Evolutionary conservation across 352 stramenopile species (phyloP).

Genomic region (Globisporangium abappressorium): DNA sequence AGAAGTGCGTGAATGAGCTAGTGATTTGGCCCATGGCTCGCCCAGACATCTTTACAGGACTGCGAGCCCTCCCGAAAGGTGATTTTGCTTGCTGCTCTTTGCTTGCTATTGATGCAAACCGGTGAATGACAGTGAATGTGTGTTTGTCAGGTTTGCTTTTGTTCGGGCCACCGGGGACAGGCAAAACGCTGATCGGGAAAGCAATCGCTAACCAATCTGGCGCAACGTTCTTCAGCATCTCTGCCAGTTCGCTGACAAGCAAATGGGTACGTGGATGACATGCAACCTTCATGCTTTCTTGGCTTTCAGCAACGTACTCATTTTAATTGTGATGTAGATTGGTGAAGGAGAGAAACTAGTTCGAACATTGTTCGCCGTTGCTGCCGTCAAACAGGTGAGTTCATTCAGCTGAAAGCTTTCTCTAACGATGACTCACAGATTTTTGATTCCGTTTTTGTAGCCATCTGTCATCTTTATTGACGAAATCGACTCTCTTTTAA

Average conservation of each 20-base stretch:
- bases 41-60: conserved; percentile 96
- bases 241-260: conserved; percentile 96
- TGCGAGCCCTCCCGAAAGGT: conserved; percentile 91
- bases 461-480: conserved; percentile 99
- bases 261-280: conserved; percentile 91
- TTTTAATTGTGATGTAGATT: conserved; percentile 61
- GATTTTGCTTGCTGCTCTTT: background rate
- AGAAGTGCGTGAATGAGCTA: conserved; percentile 97
- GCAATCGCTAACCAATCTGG: conserved; percentile 97
- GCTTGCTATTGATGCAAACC: background rate
- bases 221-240: conserved; percentile 99
- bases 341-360: conserved; percentile 99
- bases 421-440: background rate
- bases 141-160: conserved; percentile 81
- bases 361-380: conserved; percentile 95
- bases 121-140: background rate
- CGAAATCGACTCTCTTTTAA: conserved; percentile 99
- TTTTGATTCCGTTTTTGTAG: conserved; percentile 27
- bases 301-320: background rate
- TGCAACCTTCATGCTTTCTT: background rate
- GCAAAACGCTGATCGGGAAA: conserved; percentile 99
- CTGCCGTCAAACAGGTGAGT: conserved; percentile 84
- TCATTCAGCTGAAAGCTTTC: background rate
- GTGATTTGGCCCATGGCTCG: conserved; percentile 98
- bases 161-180: conserved; percentile 94